Conservation (phyloP, 1,284 basidiomycete genomes). For the Athelia psychrophila region DNA sequence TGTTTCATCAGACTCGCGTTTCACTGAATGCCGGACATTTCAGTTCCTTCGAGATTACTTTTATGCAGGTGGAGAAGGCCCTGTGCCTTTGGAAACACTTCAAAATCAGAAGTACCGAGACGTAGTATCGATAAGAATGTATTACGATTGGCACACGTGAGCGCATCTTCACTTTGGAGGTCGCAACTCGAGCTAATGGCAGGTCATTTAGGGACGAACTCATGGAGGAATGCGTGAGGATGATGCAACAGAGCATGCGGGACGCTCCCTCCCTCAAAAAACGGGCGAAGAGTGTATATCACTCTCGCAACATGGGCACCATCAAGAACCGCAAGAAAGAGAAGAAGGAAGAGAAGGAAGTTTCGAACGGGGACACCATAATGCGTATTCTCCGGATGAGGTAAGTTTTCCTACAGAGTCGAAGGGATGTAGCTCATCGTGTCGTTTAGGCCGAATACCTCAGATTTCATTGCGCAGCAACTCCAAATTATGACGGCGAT, state of each 20-base stretch:
- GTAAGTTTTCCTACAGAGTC: conserved; percentile 40
- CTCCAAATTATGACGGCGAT: conserved; percentile 73
- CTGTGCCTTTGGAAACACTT: conserved; percentile 83
- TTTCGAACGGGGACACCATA: conserved; percentile 82
- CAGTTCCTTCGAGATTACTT: conserved; percentile 95
- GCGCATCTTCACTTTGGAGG: conserved; percentile 22
- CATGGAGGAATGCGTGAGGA: conserved; percentile 95
- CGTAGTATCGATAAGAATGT: conserved; percentile 84
- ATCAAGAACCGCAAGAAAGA: conserved; percentile 94
- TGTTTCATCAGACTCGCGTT: not conserved
- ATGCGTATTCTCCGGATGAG: conserved; percentile 92
- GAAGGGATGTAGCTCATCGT: conserved; percentile 6
- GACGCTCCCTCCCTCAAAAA: conserved; percentile 78
- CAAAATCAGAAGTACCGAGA: conserved; percentile 97
- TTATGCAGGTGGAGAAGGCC: conserved; percentile 90
- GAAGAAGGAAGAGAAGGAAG: conserved; percentile 79
- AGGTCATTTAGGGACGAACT: conserved; percentile 65
- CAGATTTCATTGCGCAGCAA: conserved; percentile 89
- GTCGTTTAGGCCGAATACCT: conserved; percentile 63
- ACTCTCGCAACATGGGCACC: conserved; percentile 91
- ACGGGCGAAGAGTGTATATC: conserved; percentile 88
- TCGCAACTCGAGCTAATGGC: conserved; percentile 6
- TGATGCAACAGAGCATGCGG: conserved; percentile 83
- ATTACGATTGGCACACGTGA: conserved; percentile 92
- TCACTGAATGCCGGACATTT: conserved; percentile 8